These are phyloP conservation scores for Epichloe sp. DNA, from an alignment of 2,329 filamentous ascomycete species.

Conservation along the genomic window DNA sequence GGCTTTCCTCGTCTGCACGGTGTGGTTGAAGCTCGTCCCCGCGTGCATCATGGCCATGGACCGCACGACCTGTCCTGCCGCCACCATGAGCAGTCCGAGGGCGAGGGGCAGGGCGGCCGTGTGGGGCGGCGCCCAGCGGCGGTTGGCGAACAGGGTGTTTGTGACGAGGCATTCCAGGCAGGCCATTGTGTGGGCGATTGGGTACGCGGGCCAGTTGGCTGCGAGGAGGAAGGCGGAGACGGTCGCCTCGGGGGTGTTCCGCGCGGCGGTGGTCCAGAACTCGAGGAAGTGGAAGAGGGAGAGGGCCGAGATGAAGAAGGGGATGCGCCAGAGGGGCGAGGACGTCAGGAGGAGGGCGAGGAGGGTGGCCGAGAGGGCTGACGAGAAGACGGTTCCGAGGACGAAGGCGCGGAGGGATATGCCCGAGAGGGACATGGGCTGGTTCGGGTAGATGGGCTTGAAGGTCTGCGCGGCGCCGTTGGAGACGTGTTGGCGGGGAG, in stretches of 20 bases:
- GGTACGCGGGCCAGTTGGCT: slow-evolving; percentile 74
- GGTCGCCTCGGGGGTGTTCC: slow-evolving; percentile 61
- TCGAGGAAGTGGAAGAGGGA: slow-evolving; percentile 89
- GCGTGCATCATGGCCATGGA: slow-evolving; percentile 82
- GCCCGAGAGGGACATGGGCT: slow-evolving; percentile 43
- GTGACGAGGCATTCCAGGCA: slow-evolving; percentile 58
- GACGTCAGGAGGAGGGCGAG: slow-evolving; percentile 22
- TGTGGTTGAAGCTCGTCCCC: slow-evolving; percentile 83
- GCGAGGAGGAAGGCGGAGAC: slow-evolving; percentile 71
- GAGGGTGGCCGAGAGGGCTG: slow-evolving; percentile 18
- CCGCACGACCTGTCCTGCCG: slow-evolving; percentile 60
- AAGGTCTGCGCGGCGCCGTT: background rate
- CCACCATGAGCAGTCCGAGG: slow-evolving; percentile 50
- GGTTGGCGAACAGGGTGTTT: slow-evolving; percentile 38
- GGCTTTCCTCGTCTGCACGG: slow-evolving; percentile 59
- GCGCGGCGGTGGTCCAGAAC: slow-evolving; percentile 77
- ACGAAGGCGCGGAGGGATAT: slow-evolving; percentile 45
- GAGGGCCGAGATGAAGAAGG: slow-evolving; percentile 56
- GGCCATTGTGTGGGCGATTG: slow-evolving; percentile 66
- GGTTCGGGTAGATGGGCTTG: slow-evolving; percentile 25
- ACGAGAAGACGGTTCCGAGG: slow-evolving; percentile 33
- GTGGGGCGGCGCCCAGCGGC: slow-evolving; percentile 32
- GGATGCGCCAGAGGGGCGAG: slow-evolving; percentile 45
- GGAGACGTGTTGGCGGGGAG: background rate
- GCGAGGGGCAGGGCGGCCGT: slow-evolving; percentile 29